These are phyloP conservation scores for Adansonia grandidieri DNA, from an alignment of 441 rosid species.

Conservation along the genomic window DNA sequence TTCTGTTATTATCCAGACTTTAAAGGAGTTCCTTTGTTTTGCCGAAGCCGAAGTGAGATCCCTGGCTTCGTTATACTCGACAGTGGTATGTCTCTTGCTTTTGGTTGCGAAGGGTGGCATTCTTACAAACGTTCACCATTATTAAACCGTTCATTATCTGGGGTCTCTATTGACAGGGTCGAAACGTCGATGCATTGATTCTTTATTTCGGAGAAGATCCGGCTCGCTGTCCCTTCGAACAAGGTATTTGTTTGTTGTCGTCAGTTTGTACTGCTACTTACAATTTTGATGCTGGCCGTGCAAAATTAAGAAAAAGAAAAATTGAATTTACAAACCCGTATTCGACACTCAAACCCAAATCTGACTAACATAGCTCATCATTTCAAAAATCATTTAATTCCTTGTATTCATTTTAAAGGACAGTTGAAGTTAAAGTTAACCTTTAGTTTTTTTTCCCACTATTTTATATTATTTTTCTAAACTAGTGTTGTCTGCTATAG, in stretches of 20 bases:
- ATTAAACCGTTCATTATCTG: constrained; percentile 8
- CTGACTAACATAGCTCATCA: neutral
- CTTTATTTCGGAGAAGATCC: constrained; percentile 99
- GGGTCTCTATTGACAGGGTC: constrained; percentile 57
- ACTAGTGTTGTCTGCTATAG: constrained; percentile 41
- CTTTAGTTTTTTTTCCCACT: neutral
- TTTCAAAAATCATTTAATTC: neutral
- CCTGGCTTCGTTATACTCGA: constrained; percentile 80
- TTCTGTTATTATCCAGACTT: constrained; percentile 45
- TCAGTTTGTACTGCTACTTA: neutral
- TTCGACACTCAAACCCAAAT: too few relatives aligned
- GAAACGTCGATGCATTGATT: constrained; percentile 84
- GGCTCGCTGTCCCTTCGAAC: constrained; percentile 87
- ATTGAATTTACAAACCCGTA: too few relatives aligned
- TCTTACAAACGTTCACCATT: neutral
- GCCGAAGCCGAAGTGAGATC: constrained; percentile 93
- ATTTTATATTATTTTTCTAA: neutral
- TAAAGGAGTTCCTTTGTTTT: constrained; percentile 74
- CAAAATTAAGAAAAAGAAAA: too few relatives aligned
- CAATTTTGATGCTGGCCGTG: too few relatives aligned
- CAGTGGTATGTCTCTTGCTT: constrained; percentile 62
- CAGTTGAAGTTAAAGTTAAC: neutral
- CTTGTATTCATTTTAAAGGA: neutral
- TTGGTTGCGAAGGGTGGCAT: constrained; percentile 17
- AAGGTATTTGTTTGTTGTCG: constrained; percentile 52